phyloP scores from a whole-genome alignment of 345 rosid species.

The Rhodomyrtus tomentosa region DNA sequence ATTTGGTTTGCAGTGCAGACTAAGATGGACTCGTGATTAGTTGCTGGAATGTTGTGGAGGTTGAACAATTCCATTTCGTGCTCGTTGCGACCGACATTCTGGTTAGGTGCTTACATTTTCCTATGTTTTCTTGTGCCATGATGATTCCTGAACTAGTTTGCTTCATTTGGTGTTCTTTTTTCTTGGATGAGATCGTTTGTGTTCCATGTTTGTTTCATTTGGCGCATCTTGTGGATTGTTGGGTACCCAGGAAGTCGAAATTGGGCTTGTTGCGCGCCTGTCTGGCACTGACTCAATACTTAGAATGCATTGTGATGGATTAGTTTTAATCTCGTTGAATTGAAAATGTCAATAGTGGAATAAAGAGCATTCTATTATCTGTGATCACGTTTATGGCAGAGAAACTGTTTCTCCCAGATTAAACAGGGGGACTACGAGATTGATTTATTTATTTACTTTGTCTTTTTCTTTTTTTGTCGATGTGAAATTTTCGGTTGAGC shows the following conservation, averaged over 20 bases:
- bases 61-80: neutral
- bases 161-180: neutral
- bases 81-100: neutral
- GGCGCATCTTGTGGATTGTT: neutral
- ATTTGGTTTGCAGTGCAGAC: neutral
- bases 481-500: neutral
- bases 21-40: neutral
- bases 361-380: neutral
- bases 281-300: neutral
- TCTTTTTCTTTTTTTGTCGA: neutral
- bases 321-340: neutral
- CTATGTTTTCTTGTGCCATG: neutral
- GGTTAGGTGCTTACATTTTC: neutral
- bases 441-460: no score
- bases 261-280: neutral
- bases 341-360: neutral
- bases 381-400: neutral
- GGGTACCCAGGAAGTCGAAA: neutral
- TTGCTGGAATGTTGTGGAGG: neutral
- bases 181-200: neutral
- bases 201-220: neutral
- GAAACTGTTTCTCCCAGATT: neutral
- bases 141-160: neutral
- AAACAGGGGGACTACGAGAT: neutral
- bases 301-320: neutral